phyloP scores from a whole-genome alignment of 2,329 filamentous ascomycete species.

The Pleomassaria siparia region DNA sequence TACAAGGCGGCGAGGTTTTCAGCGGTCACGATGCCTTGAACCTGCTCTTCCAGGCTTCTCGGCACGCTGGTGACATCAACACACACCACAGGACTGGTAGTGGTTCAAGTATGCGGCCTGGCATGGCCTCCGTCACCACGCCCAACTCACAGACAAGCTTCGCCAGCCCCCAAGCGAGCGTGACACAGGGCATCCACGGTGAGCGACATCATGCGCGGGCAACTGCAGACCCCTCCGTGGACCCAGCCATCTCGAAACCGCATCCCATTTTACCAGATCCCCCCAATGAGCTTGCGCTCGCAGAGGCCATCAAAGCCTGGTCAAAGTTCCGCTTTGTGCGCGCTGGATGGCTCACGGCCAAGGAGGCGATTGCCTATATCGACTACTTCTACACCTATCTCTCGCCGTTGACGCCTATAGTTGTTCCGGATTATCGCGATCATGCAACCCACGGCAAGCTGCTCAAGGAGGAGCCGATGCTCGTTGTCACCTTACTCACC shows the following conservation, averaged over 20 bases:
- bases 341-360: slow-evolving; percentile 92
- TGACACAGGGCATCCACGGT: slow-evolving; percentile 17
- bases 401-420: slow-evolving; percentile 89
- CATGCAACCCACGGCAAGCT: slow-evolving; percentile 78
- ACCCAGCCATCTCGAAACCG: slow-evolving; percentile 33
- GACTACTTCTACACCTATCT: slow-evolving; percentile 94
- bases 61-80: slow-evolving; percentile 50
- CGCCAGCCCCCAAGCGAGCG: slow-evolving; percentile 34
- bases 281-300: slow-evolving; percentile 42
- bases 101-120: slow-evolving; percentile 39
- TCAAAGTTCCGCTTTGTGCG: slow-evolving; percentile 90
- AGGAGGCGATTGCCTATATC: slow-evolving; percentile 91
- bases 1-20: slow-evolving; percentile 71
- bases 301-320: slow-evolving; percentile 83
- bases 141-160: slow-evolving; percentile 40
- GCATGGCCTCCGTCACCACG: slow-evolving; percentile 30
- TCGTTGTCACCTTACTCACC: slow-evolving; percentile 87
- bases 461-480: slow-evolving; percentile 86
- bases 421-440: slow-evolving; percentile 83
- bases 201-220: slow-evolving; percentile 26
- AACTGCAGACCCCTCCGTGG: slow-evolving; percentile 28
- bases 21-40: slow-evolving; percentile 92
- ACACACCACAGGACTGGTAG: slow-evolving; percentile 53
- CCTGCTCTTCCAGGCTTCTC: slow-evolving; percentile 82
- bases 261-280: slow-evolving; percentile 28